A percentile compares a stretch with the other conserved stretches of the same genome.
phyloP scores from a whole-genome alignment of 2,329 filamentous ascomycete genomes.

The Neofusicoccum cordaticola region DNA sequence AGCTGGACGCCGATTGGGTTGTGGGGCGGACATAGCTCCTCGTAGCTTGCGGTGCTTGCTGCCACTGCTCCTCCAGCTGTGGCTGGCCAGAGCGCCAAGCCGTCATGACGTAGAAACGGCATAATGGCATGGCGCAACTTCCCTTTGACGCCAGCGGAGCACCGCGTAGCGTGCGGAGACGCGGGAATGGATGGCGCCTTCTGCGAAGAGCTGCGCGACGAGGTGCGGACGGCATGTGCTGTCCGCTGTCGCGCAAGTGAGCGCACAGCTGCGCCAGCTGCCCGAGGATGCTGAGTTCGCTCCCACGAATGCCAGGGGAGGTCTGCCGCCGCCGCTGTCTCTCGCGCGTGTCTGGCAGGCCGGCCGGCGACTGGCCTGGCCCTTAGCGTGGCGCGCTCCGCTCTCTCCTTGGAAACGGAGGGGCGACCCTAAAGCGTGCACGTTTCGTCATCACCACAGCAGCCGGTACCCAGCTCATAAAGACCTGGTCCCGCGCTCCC shows the following conservation, averaged over 20 bases:
- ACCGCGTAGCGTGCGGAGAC: neutral
- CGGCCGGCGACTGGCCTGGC: neutral
- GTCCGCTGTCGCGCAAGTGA: no score
- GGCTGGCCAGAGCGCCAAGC: neutral
- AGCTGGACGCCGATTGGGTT: neutral
- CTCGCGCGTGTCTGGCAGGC: neutral
- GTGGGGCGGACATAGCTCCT: neutral
- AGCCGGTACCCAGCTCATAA: constrained; percentile 1
- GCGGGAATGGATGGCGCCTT: neutral
- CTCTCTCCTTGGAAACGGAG: constrained; percentile 5
- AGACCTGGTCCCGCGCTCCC: neutral
- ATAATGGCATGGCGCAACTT: constrained; percentile 3
- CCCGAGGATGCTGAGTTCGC: no score
- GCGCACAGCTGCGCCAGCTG: no score
- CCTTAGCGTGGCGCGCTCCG: neutral
- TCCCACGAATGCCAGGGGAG: no score
- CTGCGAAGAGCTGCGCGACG: no score
- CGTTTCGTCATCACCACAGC: constrained; percentile 10
- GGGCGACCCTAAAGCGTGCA: neutral
- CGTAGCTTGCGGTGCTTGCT: neutral
- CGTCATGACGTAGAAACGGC: constrained; percentile 2
- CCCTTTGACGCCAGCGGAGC: neutral
- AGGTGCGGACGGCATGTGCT: no score
- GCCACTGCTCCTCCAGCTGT: neutral
- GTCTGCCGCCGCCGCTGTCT: neutral